A percentile compares a stretch with the other conserved stretches of the same genome.
Evolutionary conservation across 2,329 filamentous ascomycete genomes (phyloP).

Genomic region (Cryphonectria parasitica): DNA sequence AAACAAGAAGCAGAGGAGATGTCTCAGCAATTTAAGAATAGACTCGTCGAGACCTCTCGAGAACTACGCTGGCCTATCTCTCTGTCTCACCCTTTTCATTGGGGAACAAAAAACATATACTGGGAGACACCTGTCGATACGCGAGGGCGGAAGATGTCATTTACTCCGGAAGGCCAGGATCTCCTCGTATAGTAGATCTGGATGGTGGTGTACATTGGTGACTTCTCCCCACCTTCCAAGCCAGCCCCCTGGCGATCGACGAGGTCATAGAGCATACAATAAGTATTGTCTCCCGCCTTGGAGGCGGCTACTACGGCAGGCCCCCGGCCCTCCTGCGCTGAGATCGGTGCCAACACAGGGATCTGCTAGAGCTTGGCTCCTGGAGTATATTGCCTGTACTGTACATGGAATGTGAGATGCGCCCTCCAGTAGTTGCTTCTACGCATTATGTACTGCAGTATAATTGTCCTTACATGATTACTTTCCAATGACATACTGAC

Average conservation of each 20-base stretch:
- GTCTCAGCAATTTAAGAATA: neutral
- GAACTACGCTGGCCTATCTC: neutral
- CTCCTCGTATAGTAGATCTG: neutral
- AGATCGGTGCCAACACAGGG: neutral
- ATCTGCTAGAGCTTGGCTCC: neutral
- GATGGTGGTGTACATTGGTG: neutral
- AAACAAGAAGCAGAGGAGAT: neutral
- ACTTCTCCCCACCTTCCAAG: no score
- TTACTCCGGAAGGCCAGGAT: neutral
- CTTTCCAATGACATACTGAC: neutral
- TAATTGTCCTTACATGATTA: neutral
- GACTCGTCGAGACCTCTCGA: neutral
- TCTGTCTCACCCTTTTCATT: neutral
- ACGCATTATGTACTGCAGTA: neutral
- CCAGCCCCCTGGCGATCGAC: neutral
- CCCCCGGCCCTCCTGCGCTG: neutral
- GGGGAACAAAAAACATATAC: neutral
- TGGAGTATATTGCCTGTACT: neutral
- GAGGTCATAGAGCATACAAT: conserved; percentile 1
- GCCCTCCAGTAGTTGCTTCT: neutral
- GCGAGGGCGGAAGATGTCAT: neutral
- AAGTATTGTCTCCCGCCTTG: neutral
- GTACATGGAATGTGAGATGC: neutral
- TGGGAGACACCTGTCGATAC: neutral
- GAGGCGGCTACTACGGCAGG: neutral